Evolutionary conservation across 192 early-diverging fungal genomes (phyloP).

Genomic region (Podila verticillata): DNA sequence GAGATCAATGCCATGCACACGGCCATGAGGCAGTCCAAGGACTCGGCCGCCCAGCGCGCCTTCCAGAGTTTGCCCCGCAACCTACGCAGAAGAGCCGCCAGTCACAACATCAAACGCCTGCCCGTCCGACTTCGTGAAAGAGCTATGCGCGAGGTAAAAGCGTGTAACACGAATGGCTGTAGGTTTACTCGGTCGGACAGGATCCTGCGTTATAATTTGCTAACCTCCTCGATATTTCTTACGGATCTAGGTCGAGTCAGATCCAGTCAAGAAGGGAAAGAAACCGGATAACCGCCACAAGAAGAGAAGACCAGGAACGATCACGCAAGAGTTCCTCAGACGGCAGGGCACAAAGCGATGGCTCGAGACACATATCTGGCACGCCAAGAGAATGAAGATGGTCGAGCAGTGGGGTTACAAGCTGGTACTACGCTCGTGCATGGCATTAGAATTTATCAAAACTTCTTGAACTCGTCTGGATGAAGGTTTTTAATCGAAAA

Average conservation of each 20-base stretch:
- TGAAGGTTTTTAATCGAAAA: not conserved
- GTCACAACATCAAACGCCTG: conserved; percentile 94
- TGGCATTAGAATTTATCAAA: no score
- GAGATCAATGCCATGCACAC: conserved; percentile 90
- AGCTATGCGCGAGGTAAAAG: conserved; percentile 74
- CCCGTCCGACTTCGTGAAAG: conserved; percentile 82
- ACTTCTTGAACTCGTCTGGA: no score
- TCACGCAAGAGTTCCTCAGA: conserved; percentile 59
- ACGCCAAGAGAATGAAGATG: conserved; percentile 98
- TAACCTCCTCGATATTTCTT: no score
- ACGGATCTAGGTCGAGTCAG: conserved; percentile 22
- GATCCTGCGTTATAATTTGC: no score
- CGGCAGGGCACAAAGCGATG: conserved; percentile 75
- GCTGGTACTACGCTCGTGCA: conserved; percentile 52
- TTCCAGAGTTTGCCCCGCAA: conserved; percentile 93
- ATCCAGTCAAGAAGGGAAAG: conserved; percentile 55
- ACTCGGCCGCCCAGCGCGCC: conserved; percentile 56
- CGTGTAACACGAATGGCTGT: not conserved
- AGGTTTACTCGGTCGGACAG: not conserved
- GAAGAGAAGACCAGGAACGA: conserved; percentile 52
- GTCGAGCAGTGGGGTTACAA: conserved; percentile 81
- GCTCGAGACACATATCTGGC: conserved; percentile 99
- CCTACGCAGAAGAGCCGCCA: conserved; percentile 92
- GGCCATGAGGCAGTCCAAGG: conserved; percentile 73
- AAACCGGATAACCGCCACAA: conserved; percentile 54